Conservation (phyloP, 306 rosid genomes). For the Malus domestica region DNA sequence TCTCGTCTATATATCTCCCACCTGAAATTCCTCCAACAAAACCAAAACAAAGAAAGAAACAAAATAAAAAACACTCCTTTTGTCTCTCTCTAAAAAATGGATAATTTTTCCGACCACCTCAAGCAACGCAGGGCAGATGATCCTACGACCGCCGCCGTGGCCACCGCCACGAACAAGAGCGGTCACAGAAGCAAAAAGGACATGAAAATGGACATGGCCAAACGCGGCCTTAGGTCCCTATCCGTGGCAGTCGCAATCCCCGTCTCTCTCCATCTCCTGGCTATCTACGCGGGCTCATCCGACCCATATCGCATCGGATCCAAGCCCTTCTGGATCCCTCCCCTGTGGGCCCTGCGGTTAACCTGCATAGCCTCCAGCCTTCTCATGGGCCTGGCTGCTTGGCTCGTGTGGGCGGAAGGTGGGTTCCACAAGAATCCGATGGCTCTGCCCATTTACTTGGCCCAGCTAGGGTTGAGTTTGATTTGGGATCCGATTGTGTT, state of each 20-base stretch:
- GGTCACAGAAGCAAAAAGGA: slow-evolving; percentile 4
- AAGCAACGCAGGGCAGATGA: slow-evolving; percentile 37
- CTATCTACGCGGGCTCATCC: slow-evolving; percentile 23
- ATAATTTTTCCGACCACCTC: slow-evolving; percentile 31
- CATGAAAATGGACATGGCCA: slow-evolving; percentile 41
- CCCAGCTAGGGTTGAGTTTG: slow-evolving; percentile 35
- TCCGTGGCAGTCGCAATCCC: slow-evolving; percentile 42
- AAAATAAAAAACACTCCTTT: background rate
- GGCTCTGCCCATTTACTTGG: slow-evolving; percentile 36
- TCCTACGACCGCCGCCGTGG: background rate
- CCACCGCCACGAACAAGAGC: background rate
- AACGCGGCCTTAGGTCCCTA: slow-evolving; percentile 65
- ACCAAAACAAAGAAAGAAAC: background rate
- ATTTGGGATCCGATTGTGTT: slow-evolving; percentile 57
- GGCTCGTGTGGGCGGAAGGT: slow-evolving; percentile 79
- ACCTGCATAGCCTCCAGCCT: slow-evolving; percentile 38
- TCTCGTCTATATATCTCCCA: slow-evolving; percentile 13
- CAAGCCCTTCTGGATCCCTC: slow-evolving; percentile 68
- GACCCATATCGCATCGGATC: background rate
- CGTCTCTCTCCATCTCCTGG: slow-evolving; percentile 35
- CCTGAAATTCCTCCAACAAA: background rate
- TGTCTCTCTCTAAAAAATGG: slow-evolving; percentile 27
- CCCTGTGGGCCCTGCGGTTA: slow-evolving; percentile 42
- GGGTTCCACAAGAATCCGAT: slow-evolving; percentile 51
- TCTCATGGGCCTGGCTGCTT: slow-evolving; percentile 55